Evolutionary conservation across 164 flowering plant genomes (phyloP).

Genomic region (Vitis riparia): DNA sequence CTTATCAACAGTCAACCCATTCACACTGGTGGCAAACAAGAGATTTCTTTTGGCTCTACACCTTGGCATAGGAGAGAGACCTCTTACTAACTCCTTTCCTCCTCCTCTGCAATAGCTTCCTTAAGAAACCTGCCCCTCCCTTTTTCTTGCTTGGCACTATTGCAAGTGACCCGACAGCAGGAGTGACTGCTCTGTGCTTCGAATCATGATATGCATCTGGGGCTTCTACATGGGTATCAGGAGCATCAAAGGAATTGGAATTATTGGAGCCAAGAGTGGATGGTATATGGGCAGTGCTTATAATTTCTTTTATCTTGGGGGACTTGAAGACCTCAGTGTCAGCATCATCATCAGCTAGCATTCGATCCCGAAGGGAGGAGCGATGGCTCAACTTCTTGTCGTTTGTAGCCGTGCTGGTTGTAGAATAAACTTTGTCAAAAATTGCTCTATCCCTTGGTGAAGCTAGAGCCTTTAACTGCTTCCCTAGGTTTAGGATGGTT

Average conservation of each 20-base stretch:
- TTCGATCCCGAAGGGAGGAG: slow-evolving; percentile 66
- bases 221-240: slow-evolving; percentile 13
- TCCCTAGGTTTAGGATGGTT: slow-evolving; percentile 55
- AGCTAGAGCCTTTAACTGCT: slow-evolving; percentile 60
- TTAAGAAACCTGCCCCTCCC: slow-evolving; percentile 52
- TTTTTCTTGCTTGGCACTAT: slow-evolving; percentile 57
- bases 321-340: slow-evolving; percentile 31
- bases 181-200: slow-evolving; percentile 15
- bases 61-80: slow-evolving; percentile 21
- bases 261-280: slow-evolving; percentile 8
- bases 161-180: slow-evolving; percentile 39
- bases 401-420: slow-evolving; percentile 10
- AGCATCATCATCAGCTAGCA: slow-evolving; percentile 58
- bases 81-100: slow-evolving; percentile 47
- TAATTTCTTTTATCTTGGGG: slow-evolving; percentile 38
- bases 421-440: slow-evolving; percentile 33
- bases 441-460: slow-evolving; percentile 38
- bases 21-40: too few relatives aligned
- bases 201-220: slow-evolving; percentile 18
- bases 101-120: slow-evolving; percentile 63
- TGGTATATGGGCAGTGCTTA: slow-evolving; percentile 26
- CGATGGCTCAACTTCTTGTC: slow-evolving; percentile 30
- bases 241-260: slow-evolving; percentile 6
- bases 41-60: background rate
- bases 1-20: too few relatives aligned